Evolutionary conservation across 108 stramenopile species (phyloP).

Genomic region (Skeletonema marinoi): DNA sequence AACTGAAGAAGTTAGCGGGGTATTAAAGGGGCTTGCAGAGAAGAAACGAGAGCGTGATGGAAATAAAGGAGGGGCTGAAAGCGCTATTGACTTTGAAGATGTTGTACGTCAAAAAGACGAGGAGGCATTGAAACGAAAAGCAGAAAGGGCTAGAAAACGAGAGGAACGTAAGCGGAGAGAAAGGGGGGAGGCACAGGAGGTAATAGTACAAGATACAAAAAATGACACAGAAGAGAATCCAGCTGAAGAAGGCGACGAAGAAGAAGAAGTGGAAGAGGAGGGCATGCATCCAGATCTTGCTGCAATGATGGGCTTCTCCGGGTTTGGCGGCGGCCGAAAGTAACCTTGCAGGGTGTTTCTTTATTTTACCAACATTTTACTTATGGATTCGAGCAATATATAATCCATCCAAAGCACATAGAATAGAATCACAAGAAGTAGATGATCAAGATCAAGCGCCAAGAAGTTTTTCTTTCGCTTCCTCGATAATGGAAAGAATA

Average conservation of each 20-base stretch:
- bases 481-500: not conserved
- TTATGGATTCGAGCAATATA: not conserved
- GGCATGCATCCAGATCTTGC: slow-evolving; percentile 84
- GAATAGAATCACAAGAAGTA: not conserved
- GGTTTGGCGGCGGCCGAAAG: slow-evolving; percentile 71
- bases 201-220: not conserved
- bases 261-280: slow-evolving; percentile 72
- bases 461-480: not conserved
- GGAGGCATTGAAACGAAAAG: slow-evolving; percentile 58
- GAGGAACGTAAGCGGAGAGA: slow-evolving; percentile 71
- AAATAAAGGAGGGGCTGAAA: slow-evolving; percentile 20
- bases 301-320: slow-evolving; percentile 95
- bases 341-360: not conserved
- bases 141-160: slow-evolving; percentile 65
- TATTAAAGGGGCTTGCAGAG: slow-evolving; percentile 48
- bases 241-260: slow-evolving; percentile 37
- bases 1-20: slow-evolving; percentile 65
- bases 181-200: slow-evolving; percentile 29
- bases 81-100: slow-evolving; percentile 51
- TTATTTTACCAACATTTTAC: not conserved
- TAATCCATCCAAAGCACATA: not conserved
- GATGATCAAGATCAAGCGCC: not conserved
- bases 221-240: slow-evolving; percentile 30
- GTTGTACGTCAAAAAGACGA: slow-evolving; percentile 79
- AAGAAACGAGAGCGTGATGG: slow-evolving; percentile 42